Evolutionary conservation across 1,139 yeast species (phyloP), one percentile per base, ranked within the genome.

Genomic region (Candida sp.): DNA sequence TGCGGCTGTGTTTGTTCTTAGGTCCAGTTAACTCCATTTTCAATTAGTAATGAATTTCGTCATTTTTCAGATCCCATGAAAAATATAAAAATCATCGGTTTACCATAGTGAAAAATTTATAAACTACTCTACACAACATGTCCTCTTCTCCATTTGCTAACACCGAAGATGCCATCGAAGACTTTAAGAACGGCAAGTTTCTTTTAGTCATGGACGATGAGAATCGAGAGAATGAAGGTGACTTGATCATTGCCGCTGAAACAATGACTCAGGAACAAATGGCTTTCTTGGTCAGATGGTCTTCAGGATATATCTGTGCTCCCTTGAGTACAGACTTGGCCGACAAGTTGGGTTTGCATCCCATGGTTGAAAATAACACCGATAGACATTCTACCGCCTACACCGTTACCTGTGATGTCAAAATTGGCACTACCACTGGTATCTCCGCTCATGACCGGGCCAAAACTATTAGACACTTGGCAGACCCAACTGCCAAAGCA

Each of bases 301-400:
- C 89, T 4, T 85, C 95, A 1, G 99, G 99, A 8, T 91, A 87
- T 61, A 91, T 95, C 5, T 95, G 99, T 69, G 95, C 82, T 5
- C 99, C 99, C 19, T 68, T 93, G 56, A 75, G 90, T 30, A 80
- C 80, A 39, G 82, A 77, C 49, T 72, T 87, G 48, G 98, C 98
- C 4, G 95, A 91, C 60, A 63, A 74, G 41, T 75, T 93, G 43
- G 85, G 85, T 35, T 76, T 95, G 48, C 96, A 91, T 33, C 77
- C 88, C 42, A 87, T 95, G 96, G 67, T 83, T 44, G 68, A 75
- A 15, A 63, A 77, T 49, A 61, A 64, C 52, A 76, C 86, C 6
- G 99, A 95, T 61, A 82, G 96, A 63, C 97, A 93, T 58, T 96
- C 96, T 11, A 95, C 99, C 5, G 98, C 98, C 3, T 95, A 93